Base-by-base conservation (phyloP, 768 basidiomycete genomes). In the Xerocomellus intermedius region DNA sequence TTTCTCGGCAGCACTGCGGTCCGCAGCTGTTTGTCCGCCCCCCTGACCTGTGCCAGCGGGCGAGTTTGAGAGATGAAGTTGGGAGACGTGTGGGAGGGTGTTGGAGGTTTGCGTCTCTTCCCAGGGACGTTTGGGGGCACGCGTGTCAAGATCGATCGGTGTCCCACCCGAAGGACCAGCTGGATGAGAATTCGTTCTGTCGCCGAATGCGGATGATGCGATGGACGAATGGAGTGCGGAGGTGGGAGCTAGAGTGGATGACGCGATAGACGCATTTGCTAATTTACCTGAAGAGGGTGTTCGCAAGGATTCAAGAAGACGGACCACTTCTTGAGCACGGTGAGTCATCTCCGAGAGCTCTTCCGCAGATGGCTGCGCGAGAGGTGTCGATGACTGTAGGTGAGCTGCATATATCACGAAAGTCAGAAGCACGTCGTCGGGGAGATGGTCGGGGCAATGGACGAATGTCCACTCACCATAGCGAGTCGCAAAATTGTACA, bases 81-180 rank as follows among this genome's bases (percentile, higher is more conserved):
- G 65, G 8, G 65, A 63, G 41, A 61, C 58, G 13, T 69, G 64
- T 14, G 59, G 62, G n/a, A 58, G 57, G 37, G 54, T 42, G 21
- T 47, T 50, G 8, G 66, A 53, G 2, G 36, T 17, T 21, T 68
- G 67, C 13, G 67, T 69, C 57, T 89, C 89, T 69, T 90, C 89
- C 89, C 89, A 91, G 48, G 89, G 88, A 50, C 89, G 70, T 64
- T 90, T 91, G 17, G 86, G 88, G 4, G 84, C 79, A 24, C 89
- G 80, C 19, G 66, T 48, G 50, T 70, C 69, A 8, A 68, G 58
- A 46, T 70, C 69, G 43, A 63, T 68, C 28, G 66, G 42, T 39
- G 56, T 22, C 19, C 61, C 56, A 32, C 57, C 48, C n/a, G 57
- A 64, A 21, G 67, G 43, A n/a, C 67, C 63, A 42, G 74, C 70